Evolutionary conservation across 306 rosid species (phyloP), one percentile per base, ranked within the genome.

Genomic region (Malus fusca): DNA sequence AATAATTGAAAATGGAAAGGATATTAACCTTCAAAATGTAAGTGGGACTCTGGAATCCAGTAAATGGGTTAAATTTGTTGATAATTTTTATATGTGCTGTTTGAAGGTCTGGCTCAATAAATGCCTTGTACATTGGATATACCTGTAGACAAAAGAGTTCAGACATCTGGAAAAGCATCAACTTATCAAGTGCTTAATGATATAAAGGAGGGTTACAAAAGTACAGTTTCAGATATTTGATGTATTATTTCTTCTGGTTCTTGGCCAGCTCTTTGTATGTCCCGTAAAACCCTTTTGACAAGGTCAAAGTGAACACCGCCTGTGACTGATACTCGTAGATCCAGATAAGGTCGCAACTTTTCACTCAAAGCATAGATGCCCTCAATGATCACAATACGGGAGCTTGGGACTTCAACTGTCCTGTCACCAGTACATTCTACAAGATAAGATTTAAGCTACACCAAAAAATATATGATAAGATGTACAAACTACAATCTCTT

Each of bases 281-380:
- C 99, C 68, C 99, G 92, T 69, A 96, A 86, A 69, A 96, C 99
- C 83, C 99, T 82, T 82, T 96, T 96, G 68, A 96, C 98, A 68
- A 96, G 98, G 87, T 96, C 99, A 83, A 96, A 88, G 89, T 96
- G 99, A 80, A 96, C 99, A 87, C 98, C 99, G 17, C 99, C 99
- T 12, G 93, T 96, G 77, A 96, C 99, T 82, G 98, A 96, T 62
- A 96, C 96, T 81, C 96, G 86, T 71, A 96, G 97, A 83, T 96
- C 99, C 87, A 96, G 86, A 52, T 90, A 82, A 75, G 92, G 95
- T 74, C 99, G 87, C 85, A 96, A 78, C 84, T 79, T 96, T 87
- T 96, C 99, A 78, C 88, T 92, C 89, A 96, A 86, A 52, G 99
- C 99, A 87, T 92, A 96, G 79, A 96, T 96, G 78, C 99, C 99